phyloP scores from a whole-genome alignment of 208 protist genomes.

The Paratrypanosoma confusum region DNA sequence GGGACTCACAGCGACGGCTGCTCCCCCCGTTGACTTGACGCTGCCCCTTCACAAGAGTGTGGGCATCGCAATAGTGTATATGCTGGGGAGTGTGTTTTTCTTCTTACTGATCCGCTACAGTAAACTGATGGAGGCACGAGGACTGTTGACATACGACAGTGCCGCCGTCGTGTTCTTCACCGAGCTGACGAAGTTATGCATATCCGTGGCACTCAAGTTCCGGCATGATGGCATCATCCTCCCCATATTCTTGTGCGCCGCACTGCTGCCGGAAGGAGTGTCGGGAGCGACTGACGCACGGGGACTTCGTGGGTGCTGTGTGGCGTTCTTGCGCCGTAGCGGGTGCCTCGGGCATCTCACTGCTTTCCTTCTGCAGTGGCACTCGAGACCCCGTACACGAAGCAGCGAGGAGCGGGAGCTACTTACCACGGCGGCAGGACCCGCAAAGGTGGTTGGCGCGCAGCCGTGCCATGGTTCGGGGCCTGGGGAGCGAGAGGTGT shows the following conservation, averaged over 20 bases:
- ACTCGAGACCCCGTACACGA: too few relatives aligned
- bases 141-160: conserved; percentile 18
- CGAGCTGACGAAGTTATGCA: conserved; percentile 33
- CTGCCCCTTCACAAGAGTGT: conserved; percentile 20
- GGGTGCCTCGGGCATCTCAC: too few relatives aligned
- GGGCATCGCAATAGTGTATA: conserved; percentile 28
- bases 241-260: too few relatives aligned
- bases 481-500: too few relatives aligned
- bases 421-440: too few relatives aligned
- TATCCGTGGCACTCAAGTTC: conserved; percentile 12
- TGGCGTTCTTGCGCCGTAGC: neutral
- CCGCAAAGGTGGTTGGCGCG: too few relatives aligned
- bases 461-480: too few relatives aligned
- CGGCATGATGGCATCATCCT: neutral
- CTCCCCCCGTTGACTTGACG: conserved; percentile 3
- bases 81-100: conserved; percentile 26
- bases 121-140: conserved; percentile 12
- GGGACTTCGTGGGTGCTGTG: too few relatives aligned
- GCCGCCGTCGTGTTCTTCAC: conserved; percentile 28
- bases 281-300: too few relatives aligned
- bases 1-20: neutral
- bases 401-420: too few relatives aligned
- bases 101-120: conserved; percentile 42
- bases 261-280: too few relatives aligned
- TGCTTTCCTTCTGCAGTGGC: too few relatives aligned